Conservation (phyloP, 768 basidiomycete species). For the Omphalotus guepiniiformis region DNA sequence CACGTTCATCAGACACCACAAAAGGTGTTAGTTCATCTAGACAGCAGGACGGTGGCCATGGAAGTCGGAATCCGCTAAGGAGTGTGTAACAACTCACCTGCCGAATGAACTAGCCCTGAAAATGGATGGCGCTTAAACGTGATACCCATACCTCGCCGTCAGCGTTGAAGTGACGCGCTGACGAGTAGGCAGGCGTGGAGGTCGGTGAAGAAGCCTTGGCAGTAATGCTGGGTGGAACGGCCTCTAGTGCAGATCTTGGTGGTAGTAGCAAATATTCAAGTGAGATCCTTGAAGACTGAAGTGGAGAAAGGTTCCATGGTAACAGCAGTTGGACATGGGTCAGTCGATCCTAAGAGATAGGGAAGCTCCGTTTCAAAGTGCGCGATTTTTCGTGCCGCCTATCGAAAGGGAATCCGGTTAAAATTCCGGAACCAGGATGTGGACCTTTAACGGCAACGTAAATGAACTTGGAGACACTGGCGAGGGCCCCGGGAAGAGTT, state of each 20-base stretch:
- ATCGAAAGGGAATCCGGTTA: conserved; percentile 78
- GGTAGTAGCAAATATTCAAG: conserved; percentile 88
- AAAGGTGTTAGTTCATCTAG: conserved; percentile 84
- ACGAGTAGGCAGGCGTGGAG: conserved; percentile 78
- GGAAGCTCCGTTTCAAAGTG: conserved; percentile 58
- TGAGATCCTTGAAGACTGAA: conserved; percentile 85
- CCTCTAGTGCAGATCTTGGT: conserved; percentile 87
- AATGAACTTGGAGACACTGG: conserved; percentile 61
- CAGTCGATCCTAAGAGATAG: conserved; percentile 53
- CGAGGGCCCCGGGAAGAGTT: conserved; percentile 74
- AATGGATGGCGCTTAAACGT: conserved; percentile 88
- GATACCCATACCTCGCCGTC: conserved; percentile 82
- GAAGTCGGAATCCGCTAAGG: conserved; percentile 84
- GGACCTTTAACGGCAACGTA: conserved; percentile 67
- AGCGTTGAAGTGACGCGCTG: conserved; percentile 65
- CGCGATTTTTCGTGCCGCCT: conserved; percentile 57
- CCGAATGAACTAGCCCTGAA: conserved; percentile 89
- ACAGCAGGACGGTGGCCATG: conserved; percentile 88
- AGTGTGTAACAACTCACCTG: conserved; percentile 89
- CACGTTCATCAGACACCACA: conserved; percentile 83
- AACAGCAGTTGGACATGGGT: conserved; percentile 86
- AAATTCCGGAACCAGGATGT: conserved; percentile 76
- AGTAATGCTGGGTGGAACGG: conserved; percentile 69
- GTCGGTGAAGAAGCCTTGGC: conserved; percentile 76
- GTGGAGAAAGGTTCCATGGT: conserved; percentile 87